Percentiles rank a stretch among this genome's conserved stretches.
These are phyloP conservation scores for Yamadazyma triangularis DNA, from an alignment of 1,139 yeast species.

Conservation along the genomic window DNA sequence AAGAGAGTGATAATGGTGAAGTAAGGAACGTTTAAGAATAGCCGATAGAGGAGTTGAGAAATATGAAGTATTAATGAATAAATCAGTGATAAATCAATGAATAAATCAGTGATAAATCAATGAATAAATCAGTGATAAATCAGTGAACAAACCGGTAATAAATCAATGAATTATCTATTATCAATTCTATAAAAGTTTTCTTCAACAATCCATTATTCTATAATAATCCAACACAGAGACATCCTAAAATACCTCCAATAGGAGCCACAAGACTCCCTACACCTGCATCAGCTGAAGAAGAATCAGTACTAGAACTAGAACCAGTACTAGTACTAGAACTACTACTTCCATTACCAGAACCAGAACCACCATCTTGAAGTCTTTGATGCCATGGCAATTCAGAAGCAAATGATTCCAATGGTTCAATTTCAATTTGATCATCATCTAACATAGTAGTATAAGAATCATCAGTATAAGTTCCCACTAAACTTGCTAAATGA, in stretches of 20 bases:
- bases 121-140: too few species aligned
- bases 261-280: conserved; percentile 21
- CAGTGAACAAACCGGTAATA: too few species aligned
- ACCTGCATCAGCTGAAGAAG: conserved; percentile 9
- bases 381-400: conserved; percentile 43
- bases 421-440: conserved; percentile 16
- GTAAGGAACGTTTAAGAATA: too few species aligned
- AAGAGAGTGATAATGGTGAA: too few species aligned
- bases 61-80: background rate
- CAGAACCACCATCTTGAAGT: conserved; percentile 14
- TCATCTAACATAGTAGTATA: conserved; percentile 37
- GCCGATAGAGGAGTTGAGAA: too few species aligned
- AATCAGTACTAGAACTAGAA: conserved; percentile 7
- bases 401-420: conserved; percentile 32
- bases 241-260: conserved; percentile 33
- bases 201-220: conserved; percentile 13
- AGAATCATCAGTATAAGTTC: conserved; percentile 37
- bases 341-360: conserved; percentile 6
- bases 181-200: too few species aligned
- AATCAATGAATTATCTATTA: too few species aligned
- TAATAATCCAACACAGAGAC: conserved; percentile 32
- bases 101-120: background rate
- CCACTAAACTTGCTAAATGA: conserved; percentile 31
- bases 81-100: background rate
- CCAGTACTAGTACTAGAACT: conserved; percentile 5